Conservation (phyloP, 169 alveolate species). For the Plasmodium relictum region DNA sequence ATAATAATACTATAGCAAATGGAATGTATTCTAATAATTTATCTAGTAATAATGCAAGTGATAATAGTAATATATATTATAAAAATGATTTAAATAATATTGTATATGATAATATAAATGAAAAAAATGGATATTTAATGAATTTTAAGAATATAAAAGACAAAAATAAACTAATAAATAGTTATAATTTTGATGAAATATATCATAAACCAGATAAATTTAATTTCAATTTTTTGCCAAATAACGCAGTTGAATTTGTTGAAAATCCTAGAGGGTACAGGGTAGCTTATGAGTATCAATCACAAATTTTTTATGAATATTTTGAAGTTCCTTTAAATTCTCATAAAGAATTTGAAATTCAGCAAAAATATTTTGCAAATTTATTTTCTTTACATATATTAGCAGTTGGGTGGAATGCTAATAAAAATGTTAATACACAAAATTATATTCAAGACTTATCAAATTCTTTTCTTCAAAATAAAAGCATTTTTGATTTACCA, state of each 20-base stretch:
- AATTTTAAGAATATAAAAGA: conserved; percentile 1
- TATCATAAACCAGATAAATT: neutral
- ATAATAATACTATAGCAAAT: conserved; percentile 3
- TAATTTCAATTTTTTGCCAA: neutral
- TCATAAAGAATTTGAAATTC: conserved; percentile 23
- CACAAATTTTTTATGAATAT: conserved; percentile 55
- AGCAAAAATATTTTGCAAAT: conserved; percentile 53
- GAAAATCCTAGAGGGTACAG: conserved; percentile 73
- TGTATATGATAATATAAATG: neutral
- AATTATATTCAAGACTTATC: conserved; percentile 34
- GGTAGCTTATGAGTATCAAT: conserved; percentile 50
- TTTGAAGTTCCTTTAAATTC: conserved; percentile 69
- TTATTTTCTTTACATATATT: conserved; percentile 70
- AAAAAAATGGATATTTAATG: conserved; percentile 13
- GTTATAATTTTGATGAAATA: neutral
- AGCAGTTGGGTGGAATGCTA: conserved; percentile 71
- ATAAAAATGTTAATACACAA: conserved; percentile 33
- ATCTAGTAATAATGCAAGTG: neutral
- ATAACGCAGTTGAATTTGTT: conserved; percentile 39
- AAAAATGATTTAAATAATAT: neutral
- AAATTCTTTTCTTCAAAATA: conserved; percentile 16
- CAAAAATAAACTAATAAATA: conserved; percentile 9
- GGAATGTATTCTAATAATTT: neutral
- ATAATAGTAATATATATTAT: neutral
- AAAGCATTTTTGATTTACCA: neutral